Base-by-base conservation (phyloP, 495 filamentous ascomycete genomes). In the Neurospora sp. region DNA sequence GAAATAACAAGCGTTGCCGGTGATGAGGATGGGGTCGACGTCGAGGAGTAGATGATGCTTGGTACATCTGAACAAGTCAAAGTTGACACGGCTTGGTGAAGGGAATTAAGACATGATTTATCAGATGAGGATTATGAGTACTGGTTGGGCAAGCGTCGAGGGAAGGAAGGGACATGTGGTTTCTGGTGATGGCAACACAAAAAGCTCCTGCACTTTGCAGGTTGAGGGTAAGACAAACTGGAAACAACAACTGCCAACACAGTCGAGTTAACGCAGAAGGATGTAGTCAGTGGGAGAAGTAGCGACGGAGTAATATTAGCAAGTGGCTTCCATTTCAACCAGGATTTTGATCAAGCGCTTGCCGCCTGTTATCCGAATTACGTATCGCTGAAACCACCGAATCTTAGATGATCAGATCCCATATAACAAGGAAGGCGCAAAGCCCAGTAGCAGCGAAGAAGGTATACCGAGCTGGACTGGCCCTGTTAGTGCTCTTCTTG, bases 361-460 rank as follows among this genome's bases (percentile, higher is more conserved):
- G 53, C 53, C 68, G 68, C 68, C 35, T n/a, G 12, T 12, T 1
- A 22, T 12, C 0, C 4, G 68, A 69, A 27, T 17, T 39, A 27
- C 48, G 4, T 31, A 31, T 31, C 27, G 27, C 27, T 31, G 20
- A 59, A 27, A n/a, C 14, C 35, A 37, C 22, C 31, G 42, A 35
- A 39, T 70, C 69, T 77, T 83, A 98, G 79, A 97, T 93, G 39
- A 97, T 82, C 79, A 97, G 82, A 87, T 99, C 96, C 93, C 94
- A 99, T n/a, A 94, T 83, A 9, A 99, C 85, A 72, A 99, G 85
- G 76, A 91, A 90, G 3, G 88, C 82, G 79, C 94, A 97, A 73
- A 98, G 85, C 0, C 90, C 91, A 38, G 91, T 89, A 8, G 93
- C 94, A 14, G 90, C 92, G 82, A 91, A 97, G 78, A 98, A 99